A percentile compares a stretch with the other conserved stretches of the same genome.
phyloP scores from a whole-genome alignment of 169 alveolate species.

The Ichthyophthirius multifiliis region DNA sequence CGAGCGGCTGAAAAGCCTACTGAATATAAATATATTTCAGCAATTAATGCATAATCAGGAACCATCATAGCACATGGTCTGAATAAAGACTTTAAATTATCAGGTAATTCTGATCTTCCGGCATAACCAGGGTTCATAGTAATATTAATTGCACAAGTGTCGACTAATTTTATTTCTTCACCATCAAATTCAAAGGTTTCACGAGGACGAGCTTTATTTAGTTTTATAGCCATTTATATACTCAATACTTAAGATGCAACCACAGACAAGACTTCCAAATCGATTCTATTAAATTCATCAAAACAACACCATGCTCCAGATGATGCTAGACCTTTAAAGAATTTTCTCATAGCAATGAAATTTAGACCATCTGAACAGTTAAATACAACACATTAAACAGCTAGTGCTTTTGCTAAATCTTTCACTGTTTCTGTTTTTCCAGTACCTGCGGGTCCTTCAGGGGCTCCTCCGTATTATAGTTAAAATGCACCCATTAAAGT shows the following conservation, averaged over 20 bases:
- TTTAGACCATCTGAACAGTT: slow-evolving; percentile 83
- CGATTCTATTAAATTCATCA: slow-evolving; percentile 73
- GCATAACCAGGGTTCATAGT: slow-evolving; percentile 94
- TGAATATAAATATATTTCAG: slow-evolving; percentile 92
- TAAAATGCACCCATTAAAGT: slow-evolving; percentile 90
- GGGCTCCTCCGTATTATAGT: slow-evolving; percentile 93
- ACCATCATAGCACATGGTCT: slow-evolving; percentile 97
- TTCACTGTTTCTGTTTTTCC: slow-evolving; percentile 91
- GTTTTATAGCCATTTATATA: slow-evolving; percentile 65
- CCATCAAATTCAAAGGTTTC: slow-evolving; percentile 88
- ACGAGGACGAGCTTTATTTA: slow-evolving; percentile 57
- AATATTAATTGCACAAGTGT: slow-evolving; percentile 81
- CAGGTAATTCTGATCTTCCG: slow-evolving; percentile 89
- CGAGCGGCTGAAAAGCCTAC: slow-evolving; percentile 92
- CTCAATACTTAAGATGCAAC: slow-evolving; percentile 64
- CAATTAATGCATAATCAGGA: slow-evolving; percentile 94
- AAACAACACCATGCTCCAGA: slow-evolving; percentile 84
- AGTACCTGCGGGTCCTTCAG: slow-evolving; percentile 96
- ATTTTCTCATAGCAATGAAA: slow-evolving; percentile 78
- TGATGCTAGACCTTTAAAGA: slow-evolving; percentile 86
- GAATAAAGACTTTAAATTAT: slow-evolving; percentile 92
- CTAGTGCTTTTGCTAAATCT: slow-evolving; percentile 88
- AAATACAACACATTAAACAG: slow-evolving; percentile 84
- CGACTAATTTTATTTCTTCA: slow-evolving; percentile 78
- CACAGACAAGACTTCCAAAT: slow-evolving; percentile 70